Conservation (phyloP, 495 filamentous ascomycete genomes). For the Xylaria venustula region DNA sequence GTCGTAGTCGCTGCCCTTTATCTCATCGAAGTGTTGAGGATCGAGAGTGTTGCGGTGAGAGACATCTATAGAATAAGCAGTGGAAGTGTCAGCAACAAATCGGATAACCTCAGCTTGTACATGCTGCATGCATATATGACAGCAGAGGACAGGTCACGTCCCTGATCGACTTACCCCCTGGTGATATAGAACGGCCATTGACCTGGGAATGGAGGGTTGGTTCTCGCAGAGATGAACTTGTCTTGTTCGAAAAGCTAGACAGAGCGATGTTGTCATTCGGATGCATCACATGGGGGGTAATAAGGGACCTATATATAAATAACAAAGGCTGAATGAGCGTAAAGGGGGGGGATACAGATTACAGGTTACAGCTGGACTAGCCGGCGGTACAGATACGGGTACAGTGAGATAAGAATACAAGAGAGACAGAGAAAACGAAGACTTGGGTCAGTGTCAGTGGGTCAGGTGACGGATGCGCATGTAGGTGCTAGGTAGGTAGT, state of each 20-base stretch:
- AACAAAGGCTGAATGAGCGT: too few species aligned
- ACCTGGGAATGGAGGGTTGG: background rate
- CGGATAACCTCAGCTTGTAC: background rate
- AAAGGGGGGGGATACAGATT: too few species aligned
- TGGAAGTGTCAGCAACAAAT: background rate
- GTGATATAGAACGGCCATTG: slow-evolving; percentile 2
- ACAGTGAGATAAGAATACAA: too few species aligned
- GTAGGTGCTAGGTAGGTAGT: background rate
- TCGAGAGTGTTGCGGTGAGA: background rate
- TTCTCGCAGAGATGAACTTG: background rate
- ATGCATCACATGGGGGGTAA: slow-evolving; percentile 4
- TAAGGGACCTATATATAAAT: too few species aligned
- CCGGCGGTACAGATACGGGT: too few species aligned
- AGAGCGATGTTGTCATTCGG: slow-evolving; percentile 4
- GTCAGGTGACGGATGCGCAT: slow-evolving; percentile 3
- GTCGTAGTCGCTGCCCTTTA: background rate
- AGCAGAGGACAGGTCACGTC: too few species aligned
- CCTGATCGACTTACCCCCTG: background rate
- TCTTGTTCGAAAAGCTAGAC: background rate
- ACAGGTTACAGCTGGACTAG: too few species aligned
- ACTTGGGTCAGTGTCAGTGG: slow-evolving; percentile 1
- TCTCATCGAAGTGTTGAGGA: background rate
- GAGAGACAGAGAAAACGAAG: too few species aligned
- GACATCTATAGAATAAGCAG: background rate
- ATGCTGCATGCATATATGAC: too few species aligned